Base-by-base conservation (phyloP, 805 yeast species). In the Candida railenensis region DNA sequence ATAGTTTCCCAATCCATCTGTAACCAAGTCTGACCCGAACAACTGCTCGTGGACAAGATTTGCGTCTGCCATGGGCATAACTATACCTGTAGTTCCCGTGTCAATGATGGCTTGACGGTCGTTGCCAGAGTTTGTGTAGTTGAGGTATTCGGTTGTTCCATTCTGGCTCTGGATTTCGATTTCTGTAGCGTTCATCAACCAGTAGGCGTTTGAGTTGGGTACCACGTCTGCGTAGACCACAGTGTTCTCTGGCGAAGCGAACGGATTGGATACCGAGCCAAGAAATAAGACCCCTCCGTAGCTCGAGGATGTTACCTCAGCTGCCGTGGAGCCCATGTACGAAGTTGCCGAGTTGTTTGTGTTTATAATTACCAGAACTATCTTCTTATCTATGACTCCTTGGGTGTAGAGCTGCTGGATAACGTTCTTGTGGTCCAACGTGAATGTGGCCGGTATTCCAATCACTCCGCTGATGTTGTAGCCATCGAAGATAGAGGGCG, bases 81-180 rank as follows among this genome's bases (percentile, higher is more conserved):
- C 78, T 21, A 83, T 61, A 2, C 84, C 76, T 0, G 88, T 83
- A 2, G 89, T 82, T 19, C 89, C 89, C 4, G 85, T 78, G 58
- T 83, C 89, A 18, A 83, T 66, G 22, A 83, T 69, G 4, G 81
- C 83, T 3, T 59, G 49, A 56, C 78, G 65, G n/a, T 63, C 52
- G 18, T 34, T 45, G 30, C 58, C 51, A 2, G 63, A 50, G 14
- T 50, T 52, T 33, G 57, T 34, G 25, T 50, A 36, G 34, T 42
- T 21, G 25, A 39, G 43, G 7, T 37, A 44, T 25, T 37, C 48
- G n/a, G 53, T 33, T n/a, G 54, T 40, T 4, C 58, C 51, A 22
- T 68, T 56, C 12, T 71, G 64, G 38, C 48, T 47, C 46, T 51
- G 54, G 11, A 62, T 65, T 47, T 69, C 66, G 9, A 80, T 62